Percentiles rank a stretch among this genome's conserved stretches.
Conservation (phyloP, 2,329 filamentous ascomycete genomes). For the Daldinia sp. region DNA sequence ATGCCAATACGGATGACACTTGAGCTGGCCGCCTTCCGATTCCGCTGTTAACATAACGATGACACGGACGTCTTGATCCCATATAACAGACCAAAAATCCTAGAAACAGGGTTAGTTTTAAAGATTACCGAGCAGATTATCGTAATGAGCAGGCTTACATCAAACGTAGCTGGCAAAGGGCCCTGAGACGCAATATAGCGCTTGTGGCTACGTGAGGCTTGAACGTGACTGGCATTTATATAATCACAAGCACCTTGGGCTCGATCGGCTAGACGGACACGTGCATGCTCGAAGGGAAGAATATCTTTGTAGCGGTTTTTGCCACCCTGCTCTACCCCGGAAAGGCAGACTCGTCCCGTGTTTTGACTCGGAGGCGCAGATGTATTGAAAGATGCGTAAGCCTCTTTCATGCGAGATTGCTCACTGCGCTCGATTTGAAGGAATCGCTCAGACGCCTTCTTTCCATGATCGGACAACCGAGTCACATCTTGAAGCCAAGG, state of each 20-base stretch:
- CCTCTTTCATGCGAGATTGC: conserved; percentile 91
- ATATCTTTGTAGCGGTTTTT: conserved; percentile 99
- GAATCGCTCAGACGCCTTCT: conserved; percentile 82
- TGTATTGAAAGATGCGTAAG: conserved; percentile 61
- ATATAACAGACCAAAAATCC: conserved; percentile 98
- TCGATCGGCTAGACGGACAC: conserved; percentile 79
- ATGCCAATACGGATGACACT: conserved; percentile 95
- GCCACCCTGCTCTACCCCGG: conserved; percentile 89
- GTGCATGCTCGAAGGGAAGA: conserved; percentile 91
- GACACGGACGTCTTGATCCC: conserved; percentile 95
- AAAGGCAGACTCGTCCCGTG: conserved; percentile 70
- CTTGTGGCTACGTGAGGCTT: conserved; percentile 83
- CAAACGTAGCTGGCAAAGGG: conserved; percentile 89
- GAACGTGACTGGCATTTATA: conserved; percentile 90
- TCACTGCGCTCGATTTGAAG: conserved; percentile 84
- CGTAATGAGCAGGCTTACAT: conserved; percentile 62
- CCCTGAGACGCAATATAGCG: conserved; percentile 96
- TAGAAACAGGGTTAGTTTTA: conserved; percentile 51
- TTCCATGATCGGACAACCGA: conserved; percentile 75
- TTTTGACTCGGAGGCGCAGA: conserved; percentile 44
- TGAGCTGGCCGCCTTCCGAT: conserved; percentile 89
- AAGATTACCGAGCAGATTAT: not conserved
- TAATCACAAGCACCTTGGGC: conserved; percentile 82
- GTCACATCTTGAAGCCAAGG: conserved; percentile 78
- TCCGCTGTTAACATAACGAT: conserved; percentile 98